Evolutionary conservation across 495 filamentous ascomycete genomes (phyloP).

Genomic region (Penicillium psychrofluorescens): DNA sequence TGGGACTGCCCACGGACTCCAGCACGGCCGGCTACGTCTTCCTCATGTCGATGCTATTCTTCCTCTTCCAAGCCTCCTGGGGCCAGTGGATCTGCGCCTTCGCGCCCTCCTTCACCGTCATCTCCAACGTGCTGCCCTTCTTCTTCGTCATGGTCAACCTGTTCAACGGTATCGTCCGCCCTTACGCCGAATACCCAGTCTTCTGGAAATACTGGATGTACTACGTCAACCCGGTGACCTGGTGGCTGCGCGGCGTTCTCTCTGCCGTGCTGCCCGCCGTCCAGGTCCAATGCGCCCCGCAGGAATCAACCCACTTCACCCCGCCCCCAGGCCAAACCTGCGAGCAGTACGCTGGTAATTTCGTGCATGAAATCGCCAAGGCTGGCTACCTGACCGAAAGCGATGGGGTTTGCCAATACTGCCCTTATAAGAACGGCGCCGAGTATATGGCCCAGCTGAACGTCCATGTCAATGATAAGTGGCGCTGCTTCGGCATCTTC

Average conservation of each 20-base stretch:
- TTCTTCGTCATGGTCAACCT: slow-evolving; percentile 70
- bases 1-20: slow-evolving; percentile 59
- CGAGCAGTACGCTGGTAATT: slow-evolving; percentile 47
- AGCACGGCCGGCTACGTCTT: slow-evolving; percentile 71
- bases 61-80: slow-evolving; percentile 70
- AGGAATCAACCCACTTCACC: slow-evolving; percentile 61
- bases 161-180: slow-evolving; percentile 69
- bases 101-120: slow-evolving; percentile 73
- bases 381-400: slow-evolving; percentile 55
- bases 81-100: slow-evolving; percentile 83
- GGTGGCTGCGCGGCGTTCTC: slow-evolving; percentile 70
- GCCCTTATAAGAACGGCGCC: slow-evolving; percentile 55
- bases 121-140: slow-evolving; percentile 56
- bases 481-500: slow-evolving; percentile 75
- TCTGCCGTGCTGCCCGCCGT: slow-evolving; percentile 49
- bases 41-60: slow-evolving; percentile 77
- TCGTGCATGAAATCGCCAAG: slow-evolving; percentile 38
- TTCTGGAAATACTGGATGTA: slow-evolving; percentile 82
- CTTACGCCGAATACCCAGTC: slow-evolving; percentile 51
- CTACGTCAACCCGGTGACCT: slow-evolving; percentile 62
- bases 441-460: slow-evolving; percentile 67
- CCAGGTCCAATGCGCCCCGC: slow-evolving; percentile 46
- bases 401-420: slow-evolving; percentile 62
- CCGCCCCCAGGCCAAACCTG: slow-evolving; percentile 59
- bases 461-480: slow-evolving; percentile 56